Conservation (phyloP, 1,284 basidiomycete species). For the Ganoderma sinense region DNA sequence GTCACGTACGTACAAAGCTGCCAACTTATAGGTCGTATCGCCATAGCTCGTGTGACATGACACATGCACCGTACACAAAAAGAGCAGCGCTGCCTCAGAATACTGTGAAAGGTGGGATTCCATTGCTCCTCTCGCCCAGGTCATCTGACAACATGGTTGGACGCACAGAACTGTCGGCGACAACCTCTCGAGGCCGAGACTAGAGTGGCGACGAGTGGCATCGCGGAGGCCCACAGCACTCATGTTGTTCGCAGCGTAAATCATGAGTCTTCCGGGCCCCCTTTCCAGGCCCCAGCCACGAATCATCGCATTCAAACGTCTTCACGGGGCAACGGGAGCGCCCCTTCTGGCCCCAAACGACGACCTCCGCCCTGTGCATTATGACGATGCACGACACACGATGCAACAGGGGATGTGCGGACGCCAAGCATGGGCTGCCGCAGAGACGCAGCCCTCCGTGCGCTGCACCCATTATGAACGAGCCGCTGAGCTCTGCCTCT, state of each 20-base stretch:
- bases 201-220: neutral
- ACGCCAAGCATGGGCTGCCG: conserved; percentile 9
- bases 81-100: neutral
- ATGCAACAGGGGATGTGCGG: conserved; percentile 16
- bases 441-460: conserved; percentile 8
- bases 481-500: neutral
- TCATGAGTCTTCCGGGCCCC: conserved; percentile 23
- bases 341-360: conserved; percentile 15
- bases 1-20: conserved; percentile 10
- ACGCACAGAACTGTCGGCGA: neutral
- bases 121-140: neutral
- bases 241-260: conserved; percentile 24
- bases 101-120: neutral
- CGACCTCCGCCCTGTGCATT: neutral
- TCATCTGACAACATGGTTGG: neutral
- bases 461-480: conserved; percentile 3
- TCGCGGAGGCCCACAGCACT: conserved; percentile 5
- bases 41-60: conserved; percentile 14
- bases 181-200: neutral
- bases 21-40: neutral
- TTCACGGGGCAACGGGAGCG: conserved; percentile 9
- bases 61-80: neutral
- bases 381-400: neutral
- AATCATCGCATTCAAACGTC: conserved; percentile 18
- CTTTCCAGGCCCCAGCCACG: neutral